These are phyloP conservation scores for Rhizopogon sp. DNA, from an alignment of 768 basidiomycete genomes.

Conservation along the genomic window DNA sequence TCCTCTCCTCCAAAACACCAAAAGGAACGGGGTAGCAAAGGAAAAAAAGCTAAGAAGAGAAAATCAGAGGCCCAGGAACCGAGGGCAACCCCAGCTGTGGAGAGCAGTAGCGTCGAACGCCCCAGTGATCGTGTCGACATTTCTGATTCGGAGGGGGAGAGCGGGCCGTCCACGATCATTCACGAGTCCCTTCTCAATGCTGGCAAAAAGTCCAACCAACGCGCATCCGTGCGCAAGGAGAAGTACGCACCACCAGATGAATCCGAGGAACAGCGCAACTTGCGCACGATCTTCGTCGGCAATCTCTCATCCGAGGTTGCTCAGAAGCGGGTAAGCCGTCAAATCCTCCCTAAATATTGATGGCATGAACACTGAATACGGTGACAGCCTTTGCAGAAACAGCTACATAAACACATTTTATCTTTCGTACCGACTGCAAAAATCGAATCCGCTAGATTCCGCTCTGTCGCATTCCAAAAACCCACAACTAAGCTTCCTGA, in stretches of 20 bases:
- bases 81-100: background rate
- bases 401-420: conserved; percentile 73
- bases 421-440: conserved; percentile 67
- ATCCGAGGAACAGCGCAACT: conserved; percentile 66
- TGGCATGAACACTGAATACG: background rate
- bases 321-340: conserved; percentile 60
- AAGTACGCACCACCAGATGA: conserved; percentile 66
- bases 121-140: conserved; percentile 7
- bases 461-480: conserved; percentile 84
- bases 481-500: conserved; percentile 65
- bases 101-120: background rate
- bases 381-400: conserved; percentile 64
- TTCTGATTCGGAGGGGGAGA: conserved; percentile 29
- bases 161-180: conserved; percentile 37
- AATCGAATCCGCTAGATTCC: conserved; percentile 91
- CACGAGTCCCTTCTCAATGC: conserved; percentile 52
- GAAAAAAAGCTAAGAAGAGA: background rate
- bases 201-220: conserved; percentile 22
- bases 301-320: conserved; percentile 78
- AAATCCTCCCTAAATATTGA: background rate
- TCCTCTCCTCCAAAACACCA: conserved; percentile 5
- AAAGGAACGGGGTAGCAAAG: conserved; percentile 5
- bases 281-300: conserved; percentile 87
- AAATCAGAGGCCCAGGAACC: background rate
- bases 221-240: conserved; percentile 26